phyloP scores from a whole-genome alignment of 768 basidiomycete genomes.

The Mycena vitilis region DNA sequence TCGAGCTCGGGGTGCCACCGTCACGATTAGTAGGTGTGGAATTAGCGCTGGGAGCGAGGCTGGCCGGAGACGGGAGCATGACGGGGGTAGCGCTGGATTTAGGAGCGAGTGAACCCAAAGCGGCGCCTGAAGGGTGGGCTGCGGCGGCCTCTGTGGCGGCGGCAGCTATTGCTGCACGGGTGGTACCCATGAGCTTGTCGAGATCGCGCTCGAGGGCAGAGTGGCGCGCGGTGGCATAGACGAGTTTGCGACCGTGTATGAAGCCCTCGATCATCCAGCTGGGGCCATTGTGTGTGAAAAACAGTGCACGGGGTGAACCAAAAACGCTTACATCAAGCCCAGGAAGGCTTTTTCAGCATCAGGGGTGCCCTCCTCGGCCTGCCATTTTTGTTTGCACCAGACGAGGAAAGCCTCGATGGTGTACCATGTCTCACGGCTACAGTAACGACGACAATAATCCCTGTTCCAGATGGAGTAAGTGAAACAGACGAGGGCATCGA shows the following conservation, averaged over 20 bases:
- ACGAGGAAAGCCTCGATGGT: conserved; percentile 77
- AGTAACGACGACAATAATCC: conserved; percentile 68
- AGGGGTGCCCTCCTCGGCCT: conserved; percentile 59
- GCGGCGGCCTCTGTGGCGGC: conserved; percentile 54
- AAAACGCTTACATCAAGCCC: conserved; percentile 79
- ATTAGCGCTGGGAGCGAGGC: conserved; percentile 78
- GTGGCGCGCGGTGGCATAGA: conserved; percentile 50
- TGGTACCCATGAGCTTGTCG: conserved; percentile 49
- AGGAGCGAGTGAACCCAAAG: conserved; percentile 42
- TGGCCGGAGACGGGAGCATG: conserved; percentile 85
- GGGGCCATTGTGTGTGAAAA: conserved; percentile 46
- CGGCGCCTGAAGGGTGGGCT: conserved; percentile 43
- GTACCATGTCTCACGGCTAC: conserved; percentile 72
- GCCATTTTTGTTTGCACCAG: conserved; percentile 81
- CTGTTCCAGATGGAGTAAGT: conserved; percentile 86
- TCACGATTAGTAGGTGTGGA: conserved; percentile 79
- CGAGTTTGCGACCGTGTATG: conserved; percentile 67
- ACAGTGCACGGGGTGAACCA: conserved; percentile 38
- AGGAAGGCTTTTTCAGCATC: conserved; percentile 73
- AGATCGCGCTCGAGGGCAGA: conserved; percentile 55
- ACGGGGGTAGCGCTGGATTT: conserved; percentile 66
- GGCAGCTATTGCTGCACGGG: conserved; percentile 51
- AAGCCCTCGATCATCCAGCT: conserved; percentile 86
- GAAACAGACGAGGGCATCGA: conserved; percentile 87
- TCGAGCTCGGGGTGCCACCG: conserved; percentile 62